phyloP scores from a whole-genome alignment of 768 basidiomycete species.

The Plicaturopsis crispa region DNA sequence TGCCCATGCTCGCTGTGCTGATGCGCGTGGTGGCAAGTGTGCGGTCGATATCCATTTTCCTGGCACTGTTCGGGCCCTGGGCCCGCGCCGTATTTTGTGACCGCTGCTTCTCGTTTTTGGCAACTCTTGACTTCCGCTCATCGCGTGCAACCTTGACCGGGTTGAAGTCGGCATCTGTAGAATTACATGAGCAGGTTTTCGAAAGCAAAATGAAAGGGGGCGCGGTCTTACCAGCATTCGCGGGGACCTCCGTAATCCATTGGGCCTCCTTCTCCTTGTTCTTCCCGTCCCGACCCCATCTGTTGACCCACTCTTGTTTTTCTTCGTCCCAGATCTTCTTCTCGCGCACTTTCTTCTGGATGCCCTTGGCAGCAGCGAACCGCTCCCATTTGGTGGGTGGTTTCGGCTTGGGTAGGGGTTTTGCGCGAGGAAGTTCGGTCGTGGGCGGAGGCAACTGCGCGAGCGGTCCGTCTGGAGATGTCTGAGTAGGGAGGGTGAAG shows the following conservation, averaged over 20 bases:
- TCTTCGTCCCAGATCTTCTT: constrained; percentile 93
- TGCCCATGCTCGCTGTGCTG: constrained; percentile 94
- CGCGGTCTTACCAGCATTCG: constrained; percentile 63
- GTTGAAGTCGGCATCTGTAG: constrained; percentile 68
- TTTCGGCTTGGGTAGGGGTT: constrained; percentile 90
- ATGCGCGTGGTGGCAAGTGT: constrained; percentile 68
- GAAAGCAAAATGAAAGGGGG: not conserved
- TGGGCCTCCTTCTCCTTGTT: constrained; percentile 82
- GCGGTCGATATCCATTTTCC: constrained; percentile 69
- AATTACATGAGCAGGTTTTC: not conserved
- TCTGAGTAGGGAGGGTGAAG: constrained; percentile 72
- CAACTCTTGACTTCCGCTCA: constrained; percentile 73
- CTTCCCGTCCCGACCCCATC: constrained; percentile 88
- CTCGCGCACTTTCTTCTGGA: constrained; percentile 70
- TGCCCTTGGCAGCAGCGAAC: constrained; percentile 93
- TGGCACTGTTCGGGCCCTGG: constrained; percentile 30
- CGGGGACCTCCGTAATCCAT: constrained; percentile 90
- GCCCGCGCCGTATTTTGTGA: constrained; percentile 65
- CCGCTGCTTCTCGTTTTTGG: constrained; percentile 80
- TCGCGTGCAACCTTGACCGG: constrained; percentile 68
- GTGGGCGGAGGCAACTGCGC: constrained; percentile 74
- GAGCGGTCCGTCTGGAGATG: constrained; percentile 75
- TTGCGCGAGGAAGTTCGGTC: constrained; percentile 79
- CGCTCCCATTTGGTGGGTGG: constrained; percentile 94
- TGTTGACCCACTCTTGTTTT: constrained; percentile 82